Percentiles rank a stretch among this genome's conserved stretches.
phyloP scores from a whole-genome alignment of 23 red algal species.

The Gracilariopsis chorda region DNA sequence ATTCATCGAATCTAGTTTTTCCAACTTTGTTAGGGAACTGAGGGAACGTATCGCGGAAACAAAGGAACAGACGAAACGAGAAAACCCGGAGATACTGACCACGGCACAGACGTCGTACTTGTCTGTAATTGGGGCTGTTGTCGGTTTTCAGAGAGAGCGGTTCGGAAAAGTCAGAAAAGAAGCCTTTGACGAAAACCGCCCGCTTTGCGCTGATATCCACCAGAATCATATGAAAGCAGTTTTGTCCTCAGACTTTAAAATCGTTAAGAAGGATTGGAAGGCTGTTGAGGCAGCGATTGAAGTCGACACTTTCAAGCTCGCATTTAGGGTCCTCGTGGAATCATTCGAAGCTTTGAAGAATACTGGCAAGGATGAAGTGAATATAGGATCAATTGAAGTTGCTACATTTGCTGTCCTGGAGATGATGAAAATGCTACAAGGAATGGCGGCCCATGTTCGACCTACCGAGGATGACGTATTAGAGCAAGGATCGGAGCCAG shows the following conservation, averaged over 20 bases:
- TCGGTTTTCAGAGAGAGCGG: conserved; percentile 49
- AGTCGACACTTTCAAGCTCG: conserved; percentile 41
- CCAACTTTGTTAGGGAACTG: conserved; percentile 8
- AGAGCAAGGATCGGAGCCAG: background rate
- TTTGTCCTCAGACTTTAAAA: conserved; percentile 35
- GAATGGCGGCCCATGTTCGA: conserved; percentile 36
- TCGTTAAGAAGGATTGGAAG: conserved; percentile 42
- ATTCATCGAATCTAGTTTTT: conserved; percentile 31
- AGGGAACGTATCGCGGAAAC: conserved; percentile 27
- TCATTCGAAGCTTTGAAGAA: conserved; percentile 30
- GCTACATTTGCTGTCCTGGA: conserved; percentile 33
- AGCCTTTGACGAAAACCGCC: background rate
- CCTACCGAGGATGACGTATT: background rate
- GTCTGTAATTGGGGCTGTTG: conserved; percentile 14
- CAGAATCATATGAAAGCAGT: conserved; percentile 39
- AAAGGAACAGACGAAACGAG: background rate
- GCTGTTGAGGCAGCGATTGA: conserved; percentile 37
- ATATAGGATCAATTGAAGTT: conserved; percentile 6
- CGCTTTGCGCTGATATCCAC: conserved; percentile 15
- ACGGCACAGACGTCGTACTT: conserved; percentile 29
- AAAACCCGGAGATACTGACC: conserved; percentile 25
- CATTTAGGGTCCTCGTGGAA: conserved; percentile 43
- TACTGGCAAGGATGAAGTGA: background rate
- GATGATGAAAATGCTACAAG: conserved; percentile 66
- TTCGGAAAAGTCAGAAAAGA: conserved; percentile 35